Conservation (phyloP, 345 rosid species). For the Bretschneidera sinensis region DNA sequence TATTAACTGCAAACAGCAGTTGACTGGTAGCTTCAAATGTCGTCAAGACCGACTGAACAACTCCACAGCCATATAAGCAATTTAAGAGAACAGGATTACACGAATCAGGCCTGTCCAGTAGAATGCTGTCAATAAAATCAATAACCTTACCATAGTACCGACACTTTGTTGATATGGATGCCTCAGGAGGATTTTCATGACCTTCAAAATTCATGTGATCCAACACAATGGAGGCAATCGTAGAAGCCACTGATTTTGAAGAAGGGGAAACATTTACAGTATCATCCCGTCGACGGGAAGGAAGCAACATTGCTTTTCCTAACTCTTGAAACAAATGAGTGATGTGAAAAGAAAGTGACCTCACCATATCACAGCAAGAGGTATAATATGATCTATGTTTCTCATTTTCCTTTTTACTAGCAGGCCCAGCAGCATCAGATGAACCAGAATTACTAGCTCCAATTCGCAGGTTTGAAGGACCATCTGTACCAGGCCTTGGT, state of each 20-base stretch:
- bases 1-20: conserved; percentile 62
- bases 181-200: conserved; percentile 49
- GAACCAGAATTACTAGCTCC: conserved; percentile 49
- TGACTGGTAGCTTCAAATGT: conserved; percentile 97
- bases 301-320: conserved; percentile 90
- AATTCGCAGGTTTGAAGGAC: conserved; percentile 35
- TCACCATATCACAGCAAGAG: conserved; percentile 91
- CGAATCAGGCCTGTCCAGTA: conserved; percentile 83
- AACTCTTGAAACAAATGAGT: conserved; percentile 90
- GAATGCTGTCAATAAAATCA: conserved; percentile 78
- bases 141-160: conserved; percentile 91
- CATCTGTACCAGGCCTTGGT: conserved; percentile 53
- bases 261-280: conserved; percentile 70
- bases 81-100: conserved; percentile 83
- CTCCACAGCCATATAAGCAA: conserved; percentile 76
- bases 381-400: conserved; percentile 70
- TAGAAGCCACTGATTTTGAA: conserved; percentile 75
- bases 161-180: conserved; percentile 73
- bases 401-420: conserved; percentile 55
- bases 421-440: conserved; percentile 41
- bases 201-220: conserved; percentile 81
- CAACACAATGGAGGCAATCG: conserved; percentile 69
- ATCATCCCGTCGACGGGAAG: conserved; percentile 93
- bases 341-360: conserved; percentile 82
- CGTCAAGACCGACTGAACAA: conserved; percentile 73